These are phyloP conservation scores for Amylostereum areolatum DNA, from an alignment of 1,284 basidiomycete species.

Conservation along the genomic window DNA sequence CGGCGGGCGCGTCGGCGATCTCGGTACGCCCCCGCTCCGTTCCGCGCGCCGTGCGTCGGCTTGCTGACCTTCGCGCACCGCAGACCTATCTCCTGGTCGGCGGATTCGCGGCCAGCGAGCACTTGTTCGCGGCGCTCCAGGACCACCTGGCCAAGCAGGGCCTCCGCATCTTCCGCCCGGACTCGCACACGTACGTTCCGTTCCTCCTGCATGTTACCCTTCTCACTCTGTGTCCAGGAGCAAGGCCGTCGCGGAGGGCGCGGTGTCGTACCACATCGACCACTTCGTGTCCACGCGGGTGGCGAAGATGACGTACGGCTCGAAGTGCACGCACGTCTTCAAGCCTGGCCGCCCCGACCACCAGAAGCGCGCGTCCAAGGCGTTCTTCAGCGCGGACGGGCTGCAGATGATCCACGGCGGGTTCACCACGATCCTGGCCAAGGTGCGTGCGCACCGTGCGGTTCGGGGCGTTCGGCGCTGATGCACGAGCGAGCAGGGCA, in stretches of 20 bases:
- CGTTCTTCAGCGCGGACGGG: background rate
- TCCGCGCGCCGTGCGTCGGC: background rate
- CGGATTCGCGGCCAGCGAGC: conserved; percentile 48
- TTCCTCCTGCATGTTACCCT: background rate
- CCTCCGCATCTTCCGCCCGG: conserved; percentile 29
- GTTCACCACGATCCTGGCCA: background rate
- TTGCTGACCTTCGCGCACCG: conserved; percentile 4
- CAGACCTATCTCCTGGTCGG: conserved; percentile 35
- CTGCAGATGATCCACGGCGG: background rate
- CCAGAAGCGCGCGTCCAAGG: background rate
- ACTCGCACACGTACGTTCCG: conserved; percentile 30
- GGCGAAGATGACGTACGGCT: conserved; percentile 34
- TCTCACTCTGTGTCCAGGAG: too few relatives aligned
- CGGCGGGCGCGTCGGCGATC: background rate
- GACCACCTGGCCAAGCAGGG: conserved; percentile 21
- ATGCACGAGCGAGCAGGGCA: background rate
- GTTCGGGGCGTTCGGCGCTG: too few relatives aligned
- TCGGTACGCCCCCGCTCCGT: background rate
- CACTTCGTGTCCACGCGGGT: conserved; percentile 41
- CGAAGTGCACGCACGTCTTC: background rate
- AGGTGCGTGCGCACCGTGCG: too few relatives aligned
- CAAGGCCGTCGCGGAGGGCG: conserved; percentile 53
- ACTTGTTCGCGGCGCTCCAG: conserved; percentile 34
- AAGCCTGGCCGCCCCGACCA: background rate
- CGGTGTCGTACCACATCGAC: conserved; percentile 46